Evolutionary conservation across 352 stramenopile genomes (phyloP).

Genomic region (Phytophthora fragariae): DNA sequence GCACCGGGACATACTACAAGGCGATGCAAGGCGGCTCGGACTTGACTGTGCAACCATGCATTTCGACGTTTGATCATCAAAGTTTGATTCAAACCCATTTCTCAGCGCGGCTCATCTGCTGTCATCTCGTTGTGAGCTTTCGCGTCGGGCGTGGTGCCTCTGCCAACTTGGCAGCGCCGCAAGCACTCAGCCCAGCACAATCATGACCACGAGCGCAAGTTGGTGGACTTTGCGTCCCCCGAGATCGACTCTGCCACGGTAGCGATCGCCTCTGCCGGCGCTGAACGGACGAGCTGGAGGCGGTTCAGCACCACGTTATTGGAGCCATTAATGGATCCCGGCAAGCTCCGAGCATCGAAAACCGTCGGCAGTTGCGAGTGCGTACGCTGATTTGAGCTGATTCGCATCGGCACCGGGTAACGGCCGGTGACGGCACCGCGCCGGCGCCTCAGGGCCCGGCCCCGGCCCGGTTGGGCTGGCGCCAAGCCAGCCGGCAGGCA

Average conservation of each 20-base stretch:
- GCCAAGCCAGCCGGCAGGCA: not conserved
- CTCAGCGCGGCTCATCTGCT: constrained; percentile 19
- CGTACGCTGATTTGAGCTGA: constrained; percentile 30
- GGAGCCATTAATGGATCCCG: too few species aligned
- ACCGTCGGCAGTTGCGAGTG: constrained; percentile 13
- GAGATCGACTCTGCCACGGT: not conserved
- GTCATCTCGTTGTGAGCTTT: constrained; percentile 17
- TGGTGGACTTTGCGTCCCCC: not conserved
- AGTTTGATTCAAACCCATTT: constrained; percentile 8
- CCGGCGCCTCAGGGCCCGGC: too few species aligned
- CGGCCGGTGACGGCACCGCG: constrained; percentile 2
- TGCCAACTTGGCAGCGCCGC: constrained; percentile 10
- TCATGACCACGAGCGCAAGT: not conserved
- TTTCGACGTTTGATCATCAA: not conserved
- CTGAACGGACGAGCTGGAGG: constrained; percentile 12
- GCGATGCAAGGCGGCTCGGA: too few species aligned
- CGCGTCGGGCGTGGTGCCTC: constrained; percentile 8
- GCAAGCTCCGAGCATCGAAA: constrained; percentile 6
- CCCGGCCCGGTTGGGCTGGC: not conserved
- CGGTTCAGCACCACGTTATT: constrained; percentile 13
- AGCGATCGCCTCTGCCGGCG: constrained; percentile 18
- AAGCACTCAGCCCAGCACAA: not conserved
- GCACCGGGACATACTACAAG: not conserved
- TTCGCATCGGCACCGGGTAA: constrained; percentile 8
- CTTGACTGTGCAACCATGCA: constrained; percentile 6